Evolutionary conservation across 1,284 basidiomycete species (phyloP).

Genomic region (Ceratobasidium theobromae): DNA sequence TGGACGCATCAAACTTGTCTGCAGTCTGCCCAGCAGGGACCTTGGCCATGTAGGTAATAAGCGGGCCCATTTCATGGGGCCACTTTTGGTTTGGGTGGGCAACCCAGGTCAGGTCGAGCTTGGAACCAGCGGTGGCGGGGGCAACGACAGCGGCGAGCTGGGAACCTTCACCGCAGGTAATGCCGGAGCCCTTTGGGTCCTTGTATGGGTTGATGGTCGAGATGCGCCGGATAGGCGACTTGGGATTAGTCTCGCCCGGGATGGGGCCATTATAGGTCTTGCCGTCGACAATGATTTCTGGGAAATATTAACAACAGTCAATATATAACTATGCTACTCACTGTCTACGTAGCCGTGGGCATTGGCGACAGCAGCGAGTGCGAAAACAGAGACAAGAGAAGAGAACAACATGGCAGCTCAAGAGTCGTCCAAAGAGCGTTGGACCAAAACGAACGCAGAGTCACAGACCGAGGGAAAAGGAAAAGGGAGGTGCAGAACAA

Average conservation of each 20-base stretch:
- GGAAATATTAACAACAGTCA: not conserved
- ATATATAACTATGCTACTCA: not conserved
- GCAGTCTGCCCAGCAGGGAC: constrained; percentile 48
- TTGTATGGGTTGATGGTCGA: constrained; percentile 60
- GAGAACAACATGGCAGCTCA: constrained; percentile 10
- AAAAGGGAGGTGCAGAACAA: too few relatives aligned
- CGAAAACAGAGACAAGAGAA: constrained; percentile 12
- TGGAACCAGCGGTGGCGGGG: constrained; percentile 63
- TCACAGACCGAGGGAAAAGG: too few relatives aligned
- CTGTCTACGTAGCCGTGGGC: constrained; percentile 22
- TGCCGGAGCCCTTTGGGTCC: constrained; percentile 56
- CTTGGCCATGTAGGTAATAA: constrained; percentile 68
- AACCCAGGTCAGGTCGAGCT: constrained; percentile 51
- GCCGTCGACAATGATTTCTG: constrained; percentile 54
- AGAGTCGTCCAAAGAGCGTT: constrained; percentile 30
- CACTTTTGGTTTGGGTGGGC: constrained; percentile 45
- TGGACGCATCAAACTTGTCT: constrained; percentile 56
- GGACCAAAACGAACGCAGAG: too few relatives aligned
- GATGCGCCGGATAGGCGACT: constrained; percentile 63
- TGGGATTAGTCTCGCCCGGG: constrained; percentile 42
- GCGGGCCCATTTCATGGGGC: constrained; percentile 70
- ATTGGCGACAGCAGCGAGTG: constrained; percentile 14
- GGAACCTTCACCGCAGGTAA: constrained; percentile 66
- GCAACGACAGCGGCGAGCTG: constrained; percentile 55
- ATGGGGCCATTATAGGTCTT: constrained; percentile 55